These are phyloP conservation scores for Artomyces pyxidatus DNA, from an alignment of 768 basidiomycete genomes.

Conservation along the genomic window DNA sequence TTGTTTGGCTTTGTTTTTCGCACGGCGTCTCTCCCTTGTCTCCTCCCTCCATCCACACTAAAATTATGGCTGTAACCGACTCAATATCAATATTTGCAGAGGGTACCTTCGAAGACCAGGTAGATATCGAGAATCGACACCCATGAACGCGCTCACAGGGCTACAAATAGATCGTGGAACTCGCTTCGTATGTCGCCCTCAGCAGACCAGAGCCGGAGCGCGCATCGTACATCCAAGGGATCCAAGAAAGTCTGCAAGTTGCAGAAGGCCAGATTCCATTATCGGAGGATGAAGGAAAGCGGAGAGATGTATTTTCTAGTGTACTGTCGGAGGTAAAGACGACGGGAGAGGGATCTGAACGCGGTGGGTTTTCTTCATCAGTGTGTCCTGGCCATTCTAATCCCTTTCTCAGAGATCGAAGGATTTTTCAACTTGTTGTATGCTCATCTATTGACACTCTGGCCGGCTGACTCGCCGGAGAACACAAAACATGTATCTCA, in stretches of 20 bases:
- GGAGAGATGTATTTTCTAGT: slow-evolving; percentile 48
- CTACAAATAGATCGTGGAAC: slow-evolving; percentile 55
- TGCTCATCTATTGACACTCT: slow-evolving; percentile 61
- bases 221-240: slow-evolving; percentile 50
- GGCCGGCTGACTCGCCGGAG: slow-evolving; percentile 46
- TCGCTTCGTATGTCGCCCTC: slow-evolving; percentile 67
- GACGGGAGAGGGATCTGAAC: slow-evolving; percentile 70
- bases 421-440: slow-evolving; percentile 83
- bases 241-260: slow-evolving; percentile 50
- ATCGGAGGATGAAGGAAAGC: slow-evolving; percentile 44
- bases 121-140: slow-evolving; percentile 18
- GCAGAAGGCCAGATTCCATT: slow-evolving; percentile 44
- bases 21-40: not conserved
- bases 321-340: slow-evolving; percentile 56
- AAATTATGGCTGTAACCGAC: slow-evolving; percentile 56
- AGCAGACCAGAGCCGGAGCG: slow-evolving; percentile 63
- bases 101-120: slow-evolving; percentile 86
- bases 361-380: slow-evolving; percentile 39
- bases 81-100: slow-evolving; percentile 81
- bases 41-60: not conserved
- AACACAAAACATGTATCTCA: slow-evolving; percentile 39
- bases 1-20: slow-evolving; percentile 6
- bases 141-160: not conserved
- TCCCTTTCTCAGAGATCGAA: slow-evolving; percentile 52
- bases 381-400: not conserved